Evolutionary conservation across 169 alveolate genomes (phyloP).

Genomic region (Perkinsus olseni): DNA sequence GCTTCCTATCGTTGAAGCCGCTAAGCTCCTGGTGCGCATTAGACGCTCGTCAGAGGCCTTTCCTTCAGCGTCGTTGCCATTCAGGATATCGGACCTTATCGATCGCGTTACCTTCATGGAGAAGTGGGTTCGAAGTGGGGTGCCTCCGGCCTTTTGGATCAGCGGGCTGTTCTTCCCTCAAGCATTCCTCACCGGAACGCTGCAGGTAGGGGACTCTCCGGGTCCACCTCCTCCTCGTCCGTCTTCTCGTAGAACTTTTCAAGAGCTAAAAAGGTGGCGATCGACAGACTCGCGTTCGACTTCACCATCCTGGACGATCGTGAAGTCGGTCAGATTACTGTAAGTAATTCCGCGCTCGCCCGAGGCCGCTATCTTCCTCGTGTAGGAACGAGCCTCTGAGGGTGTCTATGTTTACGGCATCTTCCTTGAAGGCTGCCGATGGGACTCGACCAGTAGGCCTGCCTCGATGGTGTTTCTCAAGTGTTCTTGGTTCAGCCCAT

Average conservation of each 20-base stretch:
- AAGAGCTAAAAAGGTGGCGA: constrained; percentile 67
- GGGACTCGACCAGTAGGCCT: constrained; percentile 46
- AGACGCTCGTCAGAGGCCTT: neutral
- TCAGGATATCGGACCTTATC: constrained; percentile 47
- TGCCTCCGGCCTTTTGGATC: constrained; percentile 77
- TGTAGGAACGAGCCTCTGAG: constrained; percentile 31
- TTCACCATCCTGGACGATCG: constrained; percentile 59
- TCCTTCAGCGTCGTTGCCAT: neutral
- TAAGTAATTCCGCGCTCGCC: constrained; percentile 43
- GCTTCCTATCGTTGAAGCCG: constrained; percentile 76
- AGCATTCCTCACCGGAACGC: constrained; percentile 73
- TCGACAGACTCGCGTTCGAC: constrained; percentile 65
- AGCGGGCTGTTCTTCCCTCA: constrained; percentile 84
- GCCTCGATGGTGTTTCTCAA: constrained; percentile 15
- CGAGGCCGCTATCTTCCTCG: neutral
- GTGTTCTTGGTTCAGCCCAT: neutral
- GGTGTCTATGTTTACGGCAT: constrained; percentile 74
- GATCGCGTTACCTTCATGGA: constrained; percentile 67
- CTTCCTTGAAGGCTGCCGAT: constrained; percentile 70
- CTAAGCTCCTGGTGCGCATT: constrained; percentile 62
- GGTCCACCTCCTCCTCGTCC: constrained; percentile 56
- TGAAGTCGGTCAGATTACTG: constrained; percentile 55
- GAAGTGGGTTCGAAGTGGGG: constrained; percentile 67
- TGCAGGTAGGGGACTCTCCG: neutral
- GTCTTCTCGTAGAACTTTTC: constrained; percentile 79